A percentile compares a stretch with the other conserved stretches of the same genome.
These are phyloP conservation scores for Syzygium aqueum DNA, from an alignment of 345 rosid species.

Conservation along the genomic window DNA sequence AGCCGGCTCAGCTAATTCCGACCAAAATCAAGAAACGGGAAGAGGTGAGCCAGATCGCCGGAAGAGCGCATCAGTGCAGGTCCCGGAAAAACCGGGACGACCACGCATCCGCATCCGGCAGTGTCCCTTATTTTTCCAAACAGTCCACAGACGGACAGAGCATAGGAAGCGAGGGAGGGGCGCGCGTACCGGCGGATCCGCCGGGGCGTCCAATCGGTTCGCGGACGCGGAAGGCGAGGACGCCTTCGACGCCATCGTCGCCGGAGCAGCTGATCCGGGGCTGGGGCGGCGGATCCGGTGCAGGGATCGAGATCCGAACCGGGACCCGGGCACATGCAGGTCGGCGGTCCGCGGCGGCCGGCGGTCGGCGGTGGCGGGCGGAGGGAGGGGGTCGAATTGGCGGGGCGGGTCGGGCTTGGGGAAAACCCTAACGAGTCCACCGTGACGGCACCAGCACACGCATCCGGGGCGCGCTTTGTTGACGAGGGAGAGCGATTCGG, in stretches of 20 bases:
- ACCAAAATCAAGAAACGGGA: not conserved
- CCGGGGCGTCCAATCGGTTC: slow-evolving; percentile 45
- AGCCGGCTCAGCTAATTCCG: not conserved
- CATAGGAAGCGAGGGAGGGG: not conserved
- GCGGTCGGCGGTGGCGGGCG: not conserved
- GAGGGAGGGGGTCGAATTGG: not conserved
- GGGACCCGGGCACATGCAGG: slow-evolving; percentile 31
- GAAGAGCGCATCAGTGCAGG: not conserved
- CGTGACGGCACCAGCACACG: not conserved
- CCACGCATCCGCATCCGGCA: not conserved
- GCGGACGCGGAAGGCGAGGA: slow-evolving; percentile 48
- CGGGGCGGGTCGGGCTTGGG: slow-evolving; percentile 1
- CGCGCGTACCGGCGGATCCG: slow-evolving; percentile 12
- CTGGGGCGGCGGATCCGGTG: not conserved
- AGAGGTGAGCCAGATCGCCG: not conserved
- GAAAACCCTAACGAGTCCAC: not conserved
- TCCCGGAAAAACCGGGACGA: not conserved
- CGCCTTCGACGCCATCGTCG: slow-evolving; percentile 51
- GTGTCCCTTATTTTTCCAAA: not conserved
- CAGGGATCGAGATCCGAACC: not conserved
- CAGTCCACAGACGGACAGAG: not conserved
- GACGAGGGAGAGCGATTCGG: not conserved
- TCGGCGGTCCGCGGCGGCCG: not conserved
- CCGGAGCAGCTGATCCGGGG: not conserved
- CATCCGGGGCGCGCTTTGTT: not conserved